Evolutionary conservation across 1,284 basidiomycete species (phyloP).

Genomic region (Peniophora sp.): DNA sequence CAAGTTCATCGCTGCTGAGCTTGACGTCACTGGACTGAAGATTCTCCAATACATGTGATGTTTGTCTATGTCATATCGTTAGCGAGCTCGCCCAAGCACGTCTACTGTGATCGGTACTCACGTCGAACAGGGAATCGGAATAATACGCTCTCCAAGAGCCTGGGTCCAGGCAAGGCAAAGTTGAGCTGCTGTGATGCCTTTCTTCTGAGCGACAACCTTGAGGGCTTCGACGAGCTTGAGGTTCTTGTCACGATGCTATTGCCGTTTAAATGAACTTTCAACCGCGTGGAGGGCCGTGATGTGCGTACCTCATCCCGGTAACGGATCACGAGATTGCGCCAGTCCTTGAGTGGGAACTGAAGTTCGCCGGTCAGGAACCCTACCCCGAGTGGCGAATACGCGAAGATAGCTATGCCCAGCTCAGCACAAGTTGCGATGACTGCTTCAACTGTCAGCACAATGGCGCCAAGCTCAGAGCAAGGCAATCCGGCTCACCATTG

Average conservation of each 20-base stretch:
- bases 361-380: conserved; percentile 47
- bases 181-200: conserved; percentile 46
- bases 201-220: conserved; percentile 36
- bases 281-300: not conserved
- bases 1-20: too few relatives aligned
- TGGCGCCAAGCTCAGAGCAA: too few relatives aligned
- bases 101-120: too few relatives aligned
- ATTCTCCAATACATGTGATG: too few relatives aligned
- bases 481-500: conserved; percentile 22
- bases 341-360: conserved; percentile 29
- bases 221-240: conserved; percentile 44
- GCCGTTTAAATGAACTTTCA: not conserved
- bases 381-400: conserved; percentile 49
- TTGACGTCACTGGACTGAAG: too few relatives aligned
- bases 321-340: conserved; percentile 7
- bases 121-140: conserved; percentile 52
- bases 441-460: conserved; percentile 20
- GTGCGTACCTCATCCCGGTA: conserved; percentile 24
- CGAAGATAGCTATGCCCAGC: conserved; percentile 40
- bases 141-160: conserved; percentile 34
- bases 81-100: too few relatives aligned
- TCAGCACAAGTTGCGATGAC: conserved; percentile 31
- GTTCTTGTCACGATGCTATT: conserved; percentile 45
- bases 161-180: conserved; percentile 57
- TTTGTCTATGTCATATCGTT: too few relatives aligned